Conservation (phyloP, 441 rosid species). For the Viola pubescens region DNA sequence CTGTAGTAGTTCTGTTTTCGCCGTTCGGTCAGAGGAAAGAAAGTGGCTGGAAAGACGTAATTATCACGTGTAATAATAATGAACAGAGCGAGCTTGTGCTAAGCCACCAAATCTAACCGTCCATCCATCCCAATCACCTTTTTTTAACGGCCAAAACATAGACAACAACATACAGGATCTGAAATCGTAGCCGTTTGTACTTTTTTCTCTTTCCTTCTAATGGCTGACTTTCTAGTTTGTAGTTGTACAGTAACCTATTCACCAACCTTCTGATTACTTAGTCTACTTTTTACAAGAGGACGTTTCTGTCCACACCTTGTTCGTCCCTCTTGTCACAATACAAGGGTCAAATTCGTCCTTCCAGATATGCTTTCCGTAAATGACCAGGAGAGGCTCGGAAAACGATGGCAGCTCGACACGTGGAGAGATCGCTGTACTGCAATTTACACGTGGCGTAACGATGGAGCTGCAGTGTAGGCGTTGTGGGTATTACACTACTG, state of each 20-base stretch:
- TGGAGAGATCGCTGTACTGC: conserved; percentile 22
- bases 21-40: conserved; percentile 25
- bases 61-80: conserved; percentile 24
- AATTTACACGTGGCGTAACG: conserved; percentile 39
- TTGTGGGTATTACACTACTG: conserved; percentile 20
- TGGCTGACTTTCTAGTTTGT: conserved; percentile 10
- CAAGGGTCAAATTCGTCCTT: conserved; percentile 14
- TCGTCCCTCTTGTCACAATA: neutral
- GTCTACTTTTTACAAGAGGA: conserved; percentile 7
- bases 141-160: conserved; percentile 4
- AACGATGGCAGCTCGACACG: conserved; percentile 31
- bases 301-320: conserved; percentile 12
- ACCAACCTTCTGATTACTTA: conserved; percentile 32
- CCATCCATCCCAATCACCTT: neutral
- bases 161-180: neutral
- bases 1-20: neutral
- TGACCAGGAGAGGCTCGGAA: conserved; percentile 22
- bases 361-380: conserved; percentile 12
- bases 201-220: conserved; percentile 7
- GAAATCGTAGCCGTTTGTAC: conserved; percentile 19
- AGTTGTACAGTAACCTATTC: conserved; percentile 18
- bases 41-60: conserved; percentile 19
- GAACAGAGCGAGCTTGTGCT: neutral
- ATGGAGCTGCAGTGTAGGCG: conserved; percentile 20
- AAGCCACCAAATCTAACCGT: conserved; percentile 22